Percentiles rank a stretch among this genome's conserved stretches.
phyloP scores from a whole-genome alignment of 164 flowering plant species.

The Tetracentron sinense region DNA sequence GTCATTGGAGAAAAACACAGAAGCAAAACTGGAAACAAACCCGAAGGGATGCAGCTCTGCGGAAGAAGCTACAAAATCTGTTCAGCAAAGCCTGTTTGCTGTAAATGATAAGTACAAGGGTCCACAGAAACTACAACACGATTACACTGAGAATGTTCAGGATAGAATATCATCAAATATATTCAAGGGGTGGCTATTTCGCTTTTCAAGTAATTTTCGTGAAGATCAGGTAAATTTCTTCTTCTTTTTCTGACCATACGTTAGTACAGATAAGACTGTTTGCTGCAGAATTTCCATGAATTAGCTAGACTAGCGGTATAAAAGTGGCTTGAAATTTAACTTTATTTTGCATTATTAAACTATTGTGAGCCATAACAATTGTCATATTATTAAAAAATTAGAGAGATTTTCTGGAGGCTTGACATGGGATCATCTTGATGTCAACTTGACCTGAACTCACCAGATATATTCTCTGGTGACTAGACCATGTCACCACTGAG shows the following conservation, averaged over 20 bases:
- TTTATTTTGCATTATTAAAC: not conserved
- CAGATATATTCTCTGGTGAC: too few species aligned
- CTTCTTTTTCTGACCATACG: not conserved
- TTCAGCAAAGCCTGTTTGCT: slow-evolving; percentile 13
- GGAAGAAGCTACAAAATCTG: slow-evolving; percentile 14
- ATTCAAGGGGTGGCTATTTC: slow-evolving; percentile 56
- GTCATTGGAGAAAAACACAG: slow-evolving; percentile 31
- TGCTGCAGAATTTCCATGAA: not conserved
- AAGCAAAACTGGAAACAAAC: slow-evolving; percentile 20
- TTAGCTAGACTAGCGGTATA: not conserved
- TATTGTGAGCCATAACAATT: not conserved
- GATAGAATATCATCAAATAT: slow-evolving; percentile 33
- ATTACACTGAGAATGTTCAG: slow-evolving; percentile 18
- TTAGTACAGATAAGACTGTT: not conserved
- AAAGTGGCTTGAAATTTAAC: not conserved
- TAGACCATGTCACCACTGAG: not conserved
- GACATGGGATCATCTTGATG: not conserved
- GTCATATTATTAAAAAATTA: too few species aligned
- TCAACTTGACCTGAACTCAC: not conserved
- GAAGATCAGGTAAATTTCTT: slow-evolving; percentile 58
- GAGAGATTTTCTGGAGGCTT: too few species aligned
- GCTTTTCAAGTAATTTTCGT: slow-evolving; percentile 78
- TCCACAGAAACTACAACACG: slow-evolving; percentile 21
- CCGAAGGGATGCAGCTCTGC: slow-evolving; percentile 17
- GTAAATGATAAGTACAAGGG: slow-evolving; percentile 22